Evolutionary conservation across 2,329 filamentous ascomycete species (phyloP).

Genomic region (Ophiosphaerella korrae): DNA sequence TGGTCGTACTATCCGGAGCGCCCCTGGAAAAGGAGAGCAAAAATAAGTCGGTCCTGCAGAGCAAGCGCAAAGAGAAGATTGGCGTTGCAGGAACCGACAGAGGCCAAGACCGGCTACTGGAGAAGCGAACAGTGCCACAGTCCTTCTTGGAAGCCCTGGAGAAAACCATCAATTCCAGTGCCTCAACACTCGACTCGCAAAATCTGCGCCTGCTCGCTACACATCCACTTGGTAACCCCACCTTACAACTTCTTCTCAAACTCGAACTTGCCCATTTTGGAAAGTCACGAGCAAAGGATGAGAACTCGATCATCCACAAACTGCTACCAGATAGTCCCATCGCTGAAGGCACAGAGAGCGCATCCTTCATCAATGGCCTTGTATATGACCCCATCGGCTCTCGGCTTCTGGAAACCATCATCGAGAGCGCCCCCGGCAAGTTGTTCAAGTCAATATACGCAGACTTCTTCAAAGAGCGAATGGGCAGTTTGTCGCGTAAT

Average conservation of each 20-base stretch:
- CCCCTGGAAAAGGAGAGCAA: slow-evolving; percentile 73
- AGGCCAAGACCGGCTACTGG: slow-evolving; percentile 50
- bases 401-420: slow-evolving; percentile 83
- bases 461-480: slow-evolving; percentile 77
- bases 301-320: slow-evolving; percentile 72
- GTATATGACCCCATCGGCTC: slow-evolving; percentile 92
- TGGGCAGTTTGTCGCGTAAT: slow-evolving; percentile 82
- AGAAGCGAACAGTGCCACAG: slow-evolving; percentile 67
- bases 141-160: slow-evolving; percentile 78
- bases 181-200: slow-evolving; percentile 75
- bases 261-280: slow-evolving; percentile 79
- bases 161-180: slow-evolving; percentile 80
- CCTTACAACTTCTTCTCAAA: slow-evolving; percentile 86
- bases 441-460: slow-evolving; percentile 87
- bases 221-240: slow-evolving; percentile 89
- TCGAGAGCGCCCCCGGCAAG: slow-evolving; percentile 81
- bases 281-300: slow-evolving; percentile 68
- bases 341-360: slow-evolving; percentile 72
- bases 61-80: slow-evolving; percentile 89
- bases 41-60: slow-evolving; percentile 75
- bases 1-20: slow-evolving; percentile 83
- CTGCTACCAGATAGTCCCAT: slow-evolving; percentile 82
- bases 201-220: slow-evolving; percentile 83
- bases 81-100: slow-evolving; percentile 56
- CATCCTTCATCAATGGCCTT: slow-evolving; percentile 81